These are phyloP conservation scores for Aspergillus avenaceus DNA, from an alignment of 495 filamentous ascomycete species.

Conservation along the genomic window DNA sequence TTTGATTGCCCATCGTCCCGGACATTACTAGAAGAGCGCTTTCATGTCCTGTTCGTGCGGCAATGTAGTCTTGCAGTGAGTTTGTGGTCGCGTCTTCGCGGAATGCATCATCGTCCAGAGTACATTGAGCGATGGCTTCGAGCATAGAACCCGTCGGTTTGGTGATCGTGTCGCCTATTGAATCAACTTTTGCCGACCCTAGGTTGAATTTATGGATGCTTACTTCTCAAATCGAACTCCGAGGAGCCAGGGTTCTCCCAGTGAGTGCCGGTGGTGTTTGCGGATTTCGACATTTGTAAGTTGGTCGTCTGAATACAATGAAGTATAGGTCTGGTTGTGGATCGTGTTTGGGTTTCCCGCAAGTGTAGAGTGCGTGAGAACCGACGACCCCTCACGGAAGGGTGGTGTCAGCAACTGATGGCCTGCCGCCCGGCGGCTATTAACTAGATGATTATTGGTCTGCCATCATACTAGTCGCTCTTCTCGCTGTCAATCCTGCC, in stretches of 20 bases:
- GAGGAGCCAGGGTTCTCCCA: neutral
- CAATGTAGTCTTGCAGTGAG: constrained; percentile 59
- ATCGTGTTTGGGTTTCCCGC: no score
- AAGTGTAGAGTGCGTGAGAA: no score
- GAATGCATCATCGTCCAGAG: constrained; percentile 70
- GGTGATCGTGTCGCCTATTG: constrained; percentile 61
- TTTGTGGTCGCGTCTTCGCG: constrained; percentile 66
- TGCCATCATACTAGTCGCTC: no score
- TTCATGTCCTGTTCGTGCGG: constrained; percentile 60
- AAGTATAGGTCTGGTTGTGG: no score
- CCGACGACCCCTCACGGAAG: no score
- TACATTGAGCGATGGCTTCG: constrained; percentile 40
- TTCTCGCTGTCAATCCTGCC: no score
- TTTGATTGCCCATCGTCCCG: constrained; percentile 67
- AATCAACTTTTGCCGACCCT: neutral
- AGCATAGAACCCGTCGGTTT: constrained; percentile 73
- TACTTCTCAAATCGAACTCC: constrained; percentile 1
- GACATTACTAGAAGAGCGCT: constrained; percentile 64
- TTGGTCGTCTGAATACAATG: no score
- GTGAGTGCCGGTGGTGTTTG: neutral
- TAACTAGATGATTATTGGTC: no score
- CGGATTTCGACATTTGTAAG: no score
- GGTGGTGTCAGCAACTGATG: no score
- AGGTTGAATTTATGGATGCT: neutral
- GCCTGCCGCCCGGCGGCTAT: no score